Percentiles rank a stretch among this genome's conserved stretches.
Conservation (phyloP, 768 basidiomycete species). For the Stropharia rugosoannulata region DNA sequence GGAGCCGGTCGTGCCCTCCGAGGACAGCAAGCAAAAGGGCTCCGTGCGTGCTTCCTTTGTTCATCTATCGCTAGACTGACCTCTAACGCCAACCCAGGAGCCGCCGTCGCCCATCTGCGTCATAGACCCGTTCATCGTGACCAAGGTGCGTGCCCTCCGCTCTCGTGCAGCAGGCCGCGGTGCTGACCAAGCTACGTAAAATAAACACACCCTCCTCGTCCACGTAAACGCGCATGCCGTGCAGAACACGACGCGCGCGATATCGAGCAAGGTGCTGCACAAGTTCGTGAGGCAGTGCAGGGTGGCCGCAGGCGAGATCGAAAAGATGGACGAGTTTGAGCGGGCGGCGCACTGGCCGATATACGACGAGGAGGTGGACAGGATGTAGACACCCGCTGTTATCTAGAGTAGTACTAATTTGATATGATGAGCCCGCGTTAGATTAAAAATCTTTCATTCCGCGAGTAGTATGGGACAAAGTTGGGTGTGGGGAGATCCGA, state of each 20-base stretch:
- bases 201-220: not conserved
- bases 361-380: no score
- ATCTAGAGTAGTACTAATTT: not conserved
- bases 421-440: no score
- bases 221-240: no score
- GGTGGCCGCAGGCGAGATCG: not conserved
- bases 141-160: constrained; percentile 4
- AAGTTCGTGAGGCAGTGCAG: not conserved
- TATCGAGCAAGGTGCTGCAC: not conserved
- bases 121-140: constrained; percentile 4
- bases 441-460: not conserved
- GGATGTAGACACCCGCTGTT: not conserved
- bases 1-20: not conserved
- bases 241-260: not conserved
- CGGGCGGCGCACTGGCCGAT: no score
- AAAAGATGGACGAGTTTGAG: no score
- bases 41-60: not conserved
- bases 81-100: not conserved
- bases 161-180: no score
- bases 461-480: no score
- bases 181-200: constrained; percentile 11
- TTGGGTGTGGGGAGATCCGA: constrained; percentile 6
- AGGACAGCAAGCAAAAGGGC: not conserved
- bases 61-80: not conserved
- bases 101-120: not conserved